Percentiles rank a stretch among this genome's conserved stretches.
phyloP scores from a whole-genome alignment of 768 basidiomycete genomes.

The Kwoniella europaea region DNA sequence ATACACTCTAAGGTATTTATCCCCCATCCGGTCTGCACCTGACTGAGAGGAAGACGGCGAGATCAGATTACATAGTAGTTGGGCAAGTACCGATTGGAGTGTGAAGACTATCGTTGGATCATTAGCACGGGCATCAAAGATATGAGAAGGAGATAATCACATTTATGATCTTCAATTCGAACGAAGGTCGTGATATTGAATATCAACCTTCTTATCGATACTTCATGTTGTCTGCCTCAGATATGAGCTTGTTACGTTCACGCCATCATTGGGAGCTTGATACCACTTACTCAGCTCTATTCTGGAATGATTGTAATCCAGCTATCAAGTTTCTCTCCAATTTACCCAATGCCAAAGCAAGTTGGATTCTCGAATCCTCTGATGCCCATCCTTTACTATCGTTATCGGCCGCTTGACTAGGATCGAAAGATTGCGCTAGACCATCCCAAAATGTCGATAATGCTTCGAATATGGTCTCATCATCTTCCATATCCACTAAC shows the following conservation, averaged over 20 bases:
- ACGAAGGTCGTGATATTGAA: slow-evolving; percentile 79
- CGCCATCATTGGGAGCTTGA: slow-evolving; percentile 4
- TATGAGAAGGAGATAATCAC: slow-evolving; percentile 59
- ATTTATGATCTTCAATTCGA: slow-evolving; percentile 67
- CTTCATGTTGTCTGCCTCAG: slow-evolving; percentile 63
- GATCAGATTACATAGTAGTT: slow-evolving; percentile 81
- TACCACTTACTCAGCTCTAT: slow-evolving; percentile 69
- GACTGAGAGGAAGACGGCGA: slow-evolving; percentile 68
- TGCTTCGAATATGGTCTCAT: slow-evolving; percentile 21
- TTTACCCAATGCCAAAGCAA: slow-evolving; percentile 63
- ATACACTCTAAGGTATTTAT: slow-evolving; percentile 63
- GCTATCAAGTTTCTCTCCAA: slow-evolving; percentile 86
- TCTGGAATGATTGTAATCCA: slow-evolving; percentile 73
- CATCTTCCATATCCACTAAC: not conserved
- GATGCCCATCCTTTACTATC: slow-evolving; percentile 1
- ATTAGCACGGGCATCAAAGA: not conserved
- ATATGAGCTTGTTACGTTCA: not conserved
- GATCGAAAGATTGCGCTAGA: slow-evolving; percentile 24
- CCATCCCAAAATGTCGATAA: slow-evolving; percentile 23
- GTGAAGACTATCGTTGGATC: slow-evolving; percentile 69
- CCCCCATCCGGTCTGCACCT: slow-evolving; percentile 69
- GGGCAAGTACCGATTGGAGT: slow-evolving; percentile 71
- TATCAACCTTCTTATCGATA: slow-evolving; percentile 69
- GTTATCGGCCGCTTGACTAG: slow-evolving; percentile 1
- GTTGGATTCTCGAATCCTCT: slow-evolving; percentile 31